These are phyloP conservation scores for Gynochthodes officinalis DNA, from an alignment of 257 asterid genomes.

Conservation along the genomic window DNA sequence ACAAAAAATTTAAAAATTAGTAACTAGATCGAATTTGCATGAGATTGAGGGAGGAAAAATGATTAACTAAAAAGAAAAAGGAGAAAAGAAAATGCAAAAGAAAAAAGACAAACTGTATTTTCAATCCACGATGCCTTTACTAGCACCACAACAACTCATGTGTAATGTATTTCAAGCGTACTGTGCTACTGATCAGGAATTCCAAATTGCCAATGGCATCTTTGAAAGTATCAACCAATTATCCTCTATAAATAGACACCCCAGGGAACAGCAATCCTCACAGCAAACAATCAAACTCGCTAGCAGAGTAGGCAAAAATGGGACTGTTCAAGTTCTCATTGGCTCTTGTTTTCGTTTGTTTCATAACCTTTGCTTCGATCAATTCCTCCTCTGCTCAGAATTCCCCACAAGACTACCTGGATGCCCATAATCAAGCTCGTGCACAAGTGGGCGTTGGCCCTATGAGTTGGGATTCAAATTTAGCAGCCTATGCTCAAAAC, in stretches of 20 bases:
- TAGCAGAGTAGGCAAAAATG: background rate
- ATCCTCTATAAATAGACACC: constrained; percentile 2
- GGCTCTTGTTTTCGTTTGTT: background rate
- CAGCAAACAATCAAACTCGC: background rate
- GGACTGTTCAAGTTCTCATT: background rate
- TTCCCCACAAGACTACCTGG: constrained; percentile 22
- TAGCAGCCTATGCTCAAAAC: constrained; percentile 38
- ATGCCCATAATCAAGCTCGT: constrained; percentile 39
- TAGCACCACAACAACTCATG: too few relatives aligned
- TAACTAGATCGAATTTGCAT: too few relatives aligned
- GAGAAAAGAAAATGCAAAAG: too few relatives aligned
- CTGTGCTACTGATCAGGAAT: too few relatives aligned
- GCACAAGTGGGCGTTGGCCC: constrained; percentile 29
- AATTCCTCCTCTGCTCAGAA: constrained; percentile 23
- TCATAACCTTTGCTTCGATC: background rate
- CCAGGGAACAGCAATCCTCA: background rate
- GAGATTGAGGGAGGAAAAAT: too few relatives aligned
- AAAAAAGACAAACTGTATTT: too few relatives aligned
- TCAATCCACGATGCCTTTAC: too few relatives aligned
- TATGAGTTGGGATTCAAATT: constrained; percentile 39
- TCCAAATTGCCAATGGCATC: too few relatives aligned
- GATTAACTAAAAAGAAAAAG: too few relatives aligned
- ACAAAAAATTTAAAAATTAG: too few relatives aligned
- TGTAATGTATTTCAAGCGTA: too few relatives aligned
- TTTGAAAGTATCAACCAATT: too few relatives aligned